These are phyloP conservation scores for Polysphondylium violaceum DNA, from an alignment of 78 protist genomes.

Conservation along the genomic window DNA sequence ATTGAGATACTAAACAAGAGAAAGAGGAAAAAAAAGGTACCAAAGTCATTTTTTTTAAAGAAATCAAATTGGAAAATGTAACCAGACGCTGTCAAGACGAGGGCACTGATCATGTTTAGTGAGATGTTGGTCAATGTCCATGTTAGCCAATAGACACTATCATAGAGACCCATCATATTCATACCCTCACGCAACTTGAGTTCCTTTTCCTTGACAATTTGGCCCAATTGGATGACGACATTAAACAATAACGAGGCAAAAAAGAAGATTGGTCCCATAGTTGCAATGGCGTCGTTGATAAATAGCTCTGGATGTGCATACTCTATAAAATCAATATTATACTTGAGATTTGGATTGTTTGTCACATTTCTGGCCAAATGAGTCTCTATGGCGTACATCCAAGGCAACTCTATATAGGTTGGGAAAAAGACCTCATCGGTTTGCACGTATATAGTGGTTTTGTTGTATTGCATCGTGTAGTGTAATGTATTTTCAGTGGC, in stretches of 20 bases:
- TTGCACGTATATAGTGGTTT: neutral
- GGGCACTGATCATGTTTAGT: neutral
- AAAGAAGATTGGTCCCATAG: slow-evolving; percentile 53
- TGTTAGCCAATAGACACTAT: slow-evolving; percentile 74
- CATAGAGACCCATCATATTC: slow-evolving; percentile 79
- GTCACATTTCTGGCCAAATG: neutral
- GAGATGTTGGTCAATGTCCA: slow-evolving; percentile 28
- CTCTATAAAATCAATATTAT: slow-evolving; percentile 5
- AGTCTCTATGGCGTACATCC: slow-evolving; percentile 12
- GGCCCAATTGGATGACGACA: slow-evolving; percentile 49
- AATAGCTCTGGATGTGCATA: slow-evolving; percentile 61
- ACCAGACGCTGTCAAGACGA: slow-evolving; percentile 48
- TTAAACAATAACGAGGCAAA: slow-evolving; percentile 72
- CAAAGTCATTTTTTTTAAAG: slow-evolving; percentile 71
- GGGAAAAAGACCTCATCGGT: neutral
- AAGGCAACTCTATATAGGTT: slow-evolving; percentile 30
- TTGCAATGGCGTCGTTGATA: slow-evolving; percentile 5
- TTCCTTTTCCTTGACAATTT: slow-evolving; percentile 80
- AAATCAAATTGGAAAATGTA: slow-evolving; percentile 72
- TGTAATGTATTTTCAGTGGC: neutral
- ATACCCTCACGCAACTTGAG: slow-evolving; percentile 74
- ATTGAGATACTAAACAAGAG: slow-evolving; percentile 50
- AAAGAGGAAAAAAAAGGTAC: slow-evolving; percentile 63
- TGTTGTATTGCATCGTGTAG: slow-evolving; percentile 12
- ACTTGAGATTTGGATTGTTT: slow-evolving; percentile 1